These are phyloP conservation scores for Penicillium angulare DNA, from an alignment of 495 filamentous ascomycete genomes.

Conservation along the genomic window DNA sequence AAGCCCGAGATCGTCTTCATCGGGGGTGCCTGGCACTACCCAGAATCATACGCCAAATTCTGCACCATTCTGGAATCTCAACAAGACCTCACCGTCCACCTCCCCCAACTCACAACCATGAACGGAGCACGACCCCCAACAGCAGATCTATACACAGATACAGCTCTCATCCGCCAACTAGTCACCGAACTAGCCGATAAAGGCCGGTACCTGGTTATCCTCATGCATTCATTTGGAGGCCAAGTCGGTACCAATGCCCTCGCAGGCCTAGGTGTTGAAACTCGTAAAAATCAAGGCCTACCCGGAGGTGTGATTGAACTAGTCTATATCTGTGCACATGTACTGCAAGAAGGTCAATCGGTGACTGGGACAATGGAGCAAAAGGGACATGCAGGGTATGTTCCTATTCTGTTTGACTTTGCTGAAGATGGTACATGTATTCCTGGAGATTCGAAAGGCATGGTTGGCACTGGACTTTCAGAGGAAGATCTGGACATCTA, in stretches of 20 bases:
- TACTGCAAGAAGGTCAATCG: background rate
- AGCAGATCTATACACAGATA: background rate
- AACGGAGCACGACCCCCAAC: background rate
- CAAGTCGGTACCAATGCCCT: background rate
- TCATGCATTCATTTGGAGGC: background rate
- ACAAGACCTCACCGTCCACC: background rate
- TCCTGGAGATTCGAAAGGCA: background rate
- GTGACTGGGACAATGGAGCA: background rate
- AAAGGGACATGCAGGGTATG: background rate
- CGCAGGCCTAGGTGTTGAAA: background rate
- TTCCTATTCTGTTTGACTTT: background rate
- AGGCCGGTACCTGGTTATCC: background rate
- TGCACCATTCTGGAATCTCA: background rate
- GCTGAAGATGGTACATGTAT: background rate
- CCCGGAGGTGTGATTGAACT: background rate
- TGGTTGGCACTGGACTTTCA: background rate
- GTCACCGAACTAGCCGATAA: background rate
- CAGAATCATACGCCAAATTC: background rate
- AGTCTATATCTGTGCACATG: background rate
- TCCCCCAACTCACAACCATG: background rate
- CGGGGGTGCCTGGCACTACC: conserved; percentile 27
- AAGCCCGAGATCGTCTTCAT: conserved; percentile 39
- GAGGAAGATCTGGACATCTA: background rate
- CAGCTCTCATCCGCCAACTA: background rate
- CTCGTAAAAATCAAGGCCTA: background rate